Base-by-base conservation (phyloP, 2,329 filamentous ascomycete species). In the Alternaria solani region DNA sequence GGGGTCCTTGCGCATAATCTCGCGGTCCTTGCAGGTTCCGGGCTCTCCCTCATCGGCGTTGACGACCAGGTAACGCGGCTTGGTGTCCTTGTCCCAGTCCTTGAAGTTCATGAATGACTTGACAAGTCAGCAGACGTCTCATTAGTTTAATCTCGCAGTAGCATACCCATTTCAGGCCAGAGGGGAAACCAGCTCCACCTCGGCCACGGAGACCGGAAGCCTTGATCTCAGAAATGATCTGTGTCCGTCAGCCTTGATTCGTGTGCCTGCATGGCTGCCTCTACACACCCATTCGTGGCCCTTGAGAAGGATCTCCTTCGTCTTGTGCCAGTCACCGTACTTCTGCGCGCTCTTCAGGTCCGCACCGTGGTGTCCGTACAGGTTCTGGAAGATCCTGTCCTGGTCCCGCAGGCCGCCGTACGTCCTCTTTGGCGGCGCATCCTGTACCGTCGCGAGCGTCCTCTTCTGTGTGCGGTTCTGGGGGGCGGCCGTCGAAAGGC, bases 91-190 rank as follows among this genome's bases (percentile, higher is more conserved):
- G 75, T 99, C 94, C 95, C 95, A 99, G 75, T 93, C 95, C 83
- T 97, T 97, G 86, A 94, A 94, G 86, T 99, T 99, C 95, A 99
- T 99, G 82, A 99, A 99, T 51, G 94, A 97, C 93, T 96, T 75
- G 42, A 32, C 47, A 65, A 66, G 75, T 73, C 60, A 73, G 69
- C 59, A 63, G 23, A 14, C 16, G 36, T 18, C 36, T n/a, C 34
- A 20, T 16, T 16, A 46, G 48, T 18, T 16, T 36, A 7, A 38
- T 38, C 52, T n/a, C 43, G 36, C 57, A n/a, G 52, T 28, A 52
- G 57, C 71, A 72, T 88, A 96, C 93, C 92, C 95, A 99, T 94
- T 99, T 99, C 85, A 99, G 85, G 65, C 95, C 95, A 39, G 94
- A 98, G 64, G 95, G 95, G 81, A 99, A 99, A 76, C 95, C 95